Conservation (phyloP, 1,284 basidiomycete genomes). For the Boletus semigastroideus region DNA sequence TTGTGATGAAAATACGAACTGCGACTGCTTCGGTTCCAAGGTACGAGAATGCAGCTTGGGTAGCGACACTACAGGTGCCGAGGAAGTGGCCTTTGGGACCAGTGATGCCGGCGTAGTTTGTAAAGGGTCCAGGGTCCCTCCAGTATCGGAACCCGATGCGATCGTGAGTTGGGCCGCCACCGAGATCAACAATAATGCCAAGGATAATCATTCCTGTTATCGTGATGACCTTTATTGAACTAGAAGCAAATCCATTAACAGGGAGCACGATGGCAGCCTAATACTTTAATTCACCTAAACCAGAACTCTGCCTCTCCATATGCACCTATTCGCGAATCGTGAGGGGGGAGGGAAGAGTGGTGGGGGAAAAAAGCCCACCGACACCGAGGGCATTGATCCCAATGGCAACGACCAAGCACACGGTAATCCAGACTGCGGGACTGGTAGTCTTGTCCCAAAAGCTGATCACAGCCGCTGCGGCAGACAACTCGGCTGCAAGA, state of each 20-base stretch:
- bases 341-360: not conserved
- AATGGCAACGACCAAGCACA: slow-evolving; percentile 62
- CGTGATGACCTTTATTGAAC: slow-evolving; percentile 46
- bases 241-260: slow-evolving; percentile 8
- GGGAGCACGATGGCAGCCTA: not conserved
- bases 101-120: slow-evolving; percentile 29
- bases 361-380: slow-evolving; percentile 32
- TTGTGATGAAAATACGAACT: slow-evolving; percentile 14
- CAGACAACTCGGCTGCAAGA: slow-evolving; percentile 55
- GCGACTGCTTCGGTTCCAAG: slow-evolving; percentile 62
- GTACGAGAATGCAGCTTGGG: slow-evolving; percentile 48
- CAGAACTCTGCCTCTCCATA: slow-evolving; percentile 60
- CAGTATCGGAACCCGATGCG: slow-evolving; percentile 48
- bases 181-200: slow-evolving; percentile 45
- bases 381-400: slow-evolving; percentile 60
- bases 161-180: slow-evolving; percentile 41
- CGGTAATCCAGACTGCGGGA: slow-evolving; percentile 62
- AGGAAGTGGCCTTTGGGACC: slow-evolving; percentile 43
- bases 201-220: slow-evolving; percentile 46
- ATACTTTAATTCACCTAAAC: slow-evolving; percentile 30
- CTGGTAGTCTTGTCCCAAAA: slow-evolving; percentile 59
- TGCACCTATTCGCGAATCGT: slow-evolving; percentile 28
- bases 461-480: slow-evolving; percentile 61
- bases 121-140: slow-evolving; percentile 45
- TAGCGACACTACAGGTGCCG: slow-evolving; percentile 46